Base-by-base conservation (phyloP, 192 early-diverging fungal genomes). In the Backusella psychrophila region DNA sequence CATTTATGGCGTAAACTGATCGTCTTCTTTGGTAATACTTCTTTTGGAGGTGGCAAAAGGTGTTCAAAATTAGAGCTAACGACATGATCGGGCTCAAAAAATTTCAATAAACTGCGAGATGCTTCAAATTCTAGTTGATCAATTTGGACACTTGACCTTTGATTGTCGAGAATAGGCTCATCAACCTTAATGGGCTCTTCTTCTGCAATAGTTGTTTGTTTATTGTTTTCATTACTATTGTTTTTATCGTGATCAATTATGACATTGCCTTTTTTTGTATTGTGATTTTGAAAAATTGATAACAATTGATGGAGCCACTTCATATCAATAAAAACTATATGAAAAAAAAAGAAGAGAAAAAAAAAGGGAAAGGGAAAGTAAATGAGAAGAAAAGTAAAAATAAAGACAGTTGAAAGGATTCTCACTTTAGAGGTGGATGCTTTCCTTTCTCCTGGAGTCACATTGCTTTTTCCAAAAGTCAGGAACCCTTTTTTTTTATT, bases 1-100 rank as follows among this genome's bases (percentile, higher is more conserved):
- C 56, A 63, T 63, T 63, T 63, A 8, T 63, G 56, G n/a, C 56
- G 56, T 63, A 63, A 63, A 29, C 56, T 63, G 56, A 26, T 63
- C 21, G 56, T 63, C 9, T 63, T 63, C 23, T 63, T 63, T 63
- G 56, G 56, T 29, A 63, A 63, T 23, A 29, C 26, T 9, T 63
- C 56, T 8, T 63, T 63, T 63, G 56, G 56, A 63, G 56, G 56
- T 26, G 56, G 56, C 26, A 63, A 63, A 63, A 63, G 56, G 4
- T 63, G 56, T 63, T 63, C 56, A 63, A 63, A 63, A 63, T 63
- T 63, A 29, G 56, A 29, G 26, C n/a, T 23, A 12, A 63, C 29
- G 26, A 63, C 12, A 12, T 23, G 56, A 63, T 63, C 56, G 12
- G 56, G 56, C 12, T 63, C 56, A 63, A 63, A 63, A 63, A 63